A percentile compares a stretch with the other conserved stretches of the same genome.
These are phyloP conservation scores for Monosporascus sp. DNA, from an alignment of 2,329 filamentous ascomycete genomes.

Conservation along the genomic window DNA sequence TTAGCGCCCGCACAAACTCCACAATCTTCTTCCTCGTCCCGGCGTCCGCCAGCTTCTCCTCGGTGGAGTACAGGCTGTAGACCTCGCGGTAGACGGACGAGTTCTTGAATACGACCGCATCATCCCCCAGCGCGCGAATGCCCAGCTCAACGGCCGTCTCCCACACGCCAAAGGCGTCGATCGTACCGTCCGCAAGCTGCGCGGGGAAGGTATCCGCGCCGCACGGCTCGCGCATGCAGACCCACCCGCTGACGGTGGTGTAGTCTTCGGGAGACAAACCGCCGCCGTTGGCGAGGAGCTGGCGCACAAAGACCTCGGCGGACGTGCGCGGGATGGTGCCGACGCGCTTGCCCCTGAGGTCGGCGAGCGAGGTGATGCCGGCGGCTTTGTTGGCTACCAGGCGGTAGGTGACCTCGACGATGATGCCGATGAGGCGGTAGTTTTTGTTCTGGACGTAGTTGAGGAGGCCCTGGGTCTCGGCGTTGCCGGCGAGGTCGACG, in stretches of 20 bases:
- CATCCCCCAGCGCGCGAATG: constrained; percentile 18
- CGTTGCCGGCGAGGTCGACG: constrained; percentile 28
- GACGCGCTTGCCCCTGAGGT: constrained; percentile 27
- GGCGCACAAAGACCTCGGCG: constrained; percentile 27
- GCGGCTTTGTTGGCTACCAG: constrained; percentile 24
- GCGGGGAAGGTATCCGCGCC: constrained; percentile 21
- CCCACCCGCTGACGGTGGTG: constrained; percentile 18
- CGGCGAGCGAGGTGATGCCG: constrained; percentile 19
- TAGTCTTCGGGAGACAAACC: constrained; percentile 20
- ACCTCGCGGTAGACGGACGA: constrained; percentile 27
- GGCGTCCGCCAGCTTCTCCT: constrained; percentile 24
- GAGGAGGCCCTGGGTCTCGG: constrained; percentile 29
- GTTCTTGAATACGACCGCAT: constrained; percentile 25
- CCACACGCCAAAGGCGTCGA: constrained; percentile 30
- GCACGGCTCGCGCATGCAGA: constrained; percentile 25
- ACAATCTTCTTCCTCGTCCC: constrained; percentile 24
- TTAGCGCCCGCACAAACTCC: constrained; percentile 22
- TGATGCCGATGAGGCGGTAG: constrained; percentile 25
- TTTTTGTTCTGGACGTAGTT: constrained; percentile 25
- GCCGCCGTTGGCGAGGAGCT: constrained; percentile 22
- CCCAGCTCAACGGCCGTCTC: constrained; percentile 28
- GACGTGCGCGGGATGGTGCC: constrained; percentile 26
- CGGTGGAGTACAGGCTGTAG: constrained; percentile 27
- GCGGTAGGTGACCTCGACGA: constrained; percentile 28
- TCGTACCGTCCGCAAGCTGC: constrained; percentile 18